Evolutionary conservation across 2,329 filamentous ascomycete species (phyloP), one percentile per base, ranked within the genome.

Genomic region (Rosellinia necatrix): DNA sequence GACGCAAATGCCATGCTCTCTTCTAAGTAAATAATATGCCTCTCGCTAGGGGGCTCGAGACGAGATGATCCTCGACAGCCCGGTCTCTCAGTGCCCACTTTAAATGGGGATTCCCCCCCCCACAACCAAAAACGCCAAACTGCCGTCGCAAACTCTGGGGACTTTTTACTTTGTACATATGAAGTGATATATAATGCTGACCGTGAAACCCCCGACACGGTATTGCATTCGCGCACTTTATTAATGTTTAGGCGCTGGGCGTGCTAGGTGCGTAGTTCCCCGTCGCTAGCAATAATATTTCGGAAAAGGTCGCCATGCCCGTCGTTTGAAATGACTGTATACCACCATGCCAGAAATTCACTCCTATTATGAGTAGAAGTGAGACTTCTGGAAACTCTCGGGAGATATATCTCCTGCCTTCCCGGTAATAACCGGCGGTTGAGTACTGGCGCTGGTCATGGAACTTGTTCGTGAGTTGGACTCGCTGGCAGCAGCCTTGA

Each of bases 301-400:
- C 12, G 6, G n/a, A 37, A 7, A 8, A 17, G n/a, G n/a, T n/a
- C 7, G 7, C 42, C 4, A 30, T 42, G 17, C 10, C 22, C 19
- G 34, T 24, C 21, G n/a, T 50, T 43, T 17, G 15, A 2, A 2
- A 27, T 7, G 17, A 37, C 21, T 6, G 21, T 15, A 25, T 29
- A 24, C 12, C 5, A 15, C 19, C 10, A 25, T 30, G 17, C 17
- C 9, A 38, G 17, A 5, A 35, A n/a, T 3, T 7, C 6, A 2
- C 17, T 38, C 4, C 6, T 34, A 13, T 65, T 75, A 84, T 15
- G 80, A 81, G 70, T 84, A 82, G 63, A 84, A 85, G 48, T 83
- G 79, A 47, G 81, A 79, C 67, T 83, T 81, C 66, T 83, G 81
- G 72, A 85, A 84, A 61, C 77, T 79, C 59, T 81, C 81, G 1